Percentiles rank a stretch among this genome's conserved stretches.
Conservation (phyloP, 495 filamentous ascomycete species). For the Aspergillus incahuasiensis region DNA sequence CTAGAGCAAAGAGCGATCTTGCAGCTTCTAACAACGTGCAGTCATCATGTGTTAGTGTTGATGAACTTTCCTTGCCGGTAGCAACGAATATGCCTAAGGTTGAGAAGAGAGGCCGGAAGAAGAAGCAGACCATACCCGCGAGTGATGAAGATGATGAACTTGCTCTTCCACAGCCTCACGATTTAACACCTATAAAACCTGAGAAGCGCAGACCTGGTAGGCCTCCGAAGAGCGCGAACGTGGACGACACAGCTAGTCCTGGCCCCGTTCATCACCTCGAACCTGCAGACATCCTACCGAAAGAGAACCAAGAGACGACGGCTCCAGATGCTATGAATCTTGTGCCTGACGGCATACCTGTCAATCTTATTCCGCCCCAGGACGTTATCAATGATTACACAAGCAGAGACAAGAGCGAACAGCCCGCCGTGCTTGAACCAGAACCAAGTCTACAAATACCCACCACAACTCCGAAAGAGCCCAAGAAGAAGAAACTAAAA, state of each 20-base stretch:
- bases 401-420: neutral
- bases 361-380: neutral
- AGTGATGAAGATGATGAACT: constrained; percentile 34
- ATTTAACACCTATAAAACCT: neutral
- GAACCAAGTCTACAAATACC: neutral
- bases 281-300: neutral
- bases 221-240: constrained; percentile 20
- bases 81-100: constrained; percentile 19
- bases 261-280: neutral
- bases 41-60: constrained; percentile 22
- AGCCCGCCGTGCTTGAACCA: neutral
- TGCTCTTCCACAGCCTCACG: constrained; percentile 6
- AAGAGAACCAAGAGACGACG: neutral
- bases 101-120: constrained; percentile 33
- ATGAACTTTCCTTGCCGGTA: constrained; percentile 28
- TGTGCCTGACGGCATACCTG: neutral
- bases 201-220: constrained; percentile 24
- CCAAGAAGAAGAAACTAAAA: constrained; percentile 39
- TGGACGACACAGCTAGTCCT: neutral
- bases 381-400: neutral
- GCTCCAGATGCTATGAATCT: neutral
- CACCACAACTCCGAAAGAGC: constrained; percentile 16
- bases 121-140: constrained; percentile 25
- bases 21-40: constrained; percentile 11
- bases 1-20: constrained; percentile 26